Evolutionary conservation across 2,329 filamentous ascomycete genomes (phyloP), one percentile per base, ranked within the genome.

Genomic region (Coniochaeta prunicola): DNA sequence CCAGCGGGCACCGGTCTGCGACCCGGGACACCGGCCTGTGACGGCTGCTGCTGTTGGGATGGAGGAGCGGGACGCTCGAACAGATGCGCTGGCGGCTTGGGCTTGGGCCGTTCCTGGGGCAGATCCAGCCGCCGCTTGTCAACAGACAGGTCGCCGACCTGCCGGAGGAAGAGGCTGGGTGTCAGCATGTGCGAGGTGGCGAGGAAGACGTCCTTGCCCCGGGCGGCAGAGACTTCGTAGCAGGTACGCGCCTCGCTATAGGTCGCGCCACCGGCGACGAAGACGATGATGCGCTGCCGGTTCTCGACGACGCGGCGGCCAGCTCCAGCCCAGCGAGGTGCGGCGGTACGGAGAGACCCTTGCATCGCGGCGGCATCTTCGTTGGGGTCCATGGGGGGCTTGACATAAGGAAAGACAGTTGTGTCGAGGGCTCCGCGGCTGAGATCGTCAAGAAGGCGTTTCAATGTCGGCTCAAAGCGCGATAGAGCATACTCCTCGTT

Each of bases 191-290:
- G 94, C 26, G 89, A 92, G 0, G 91, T 94, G 19, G 88, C 85
- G 5, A 99, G 83, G 70, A 96, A 90, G n/a, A 97, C 78, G 66
- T 99, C 94, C 63, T 89, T 85, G 57, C 84, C 85, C 53, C 85
- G 85, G 56, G 85, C 77, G 57, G 86, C 82, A 2, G 90, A 88
- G 28, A 93, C 77, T 67, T 97, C 91, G 70, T 97, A 97, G 75
- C 94, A 99, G 13, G 87, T 83, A 30, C 94, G 86, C 33, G 90
- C 83, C 74, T 99, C 94, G 5, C 91, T 92, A 71, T 93, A 96
- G 0, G 94, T 97, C 21, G 94, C 94, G 50, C 94, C 94, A 54
- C 94, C 94, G 1, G 93, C 94, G 82, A 97, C 88, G 71, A 96
- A 97, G 17, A 97, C 87, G 60, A 99, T 90, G 58, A 97, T 82